Base-by-base conservation (phyloP, 2,329 filamentous ascomycete species). In the Ascochyta rabiei region DNA sequence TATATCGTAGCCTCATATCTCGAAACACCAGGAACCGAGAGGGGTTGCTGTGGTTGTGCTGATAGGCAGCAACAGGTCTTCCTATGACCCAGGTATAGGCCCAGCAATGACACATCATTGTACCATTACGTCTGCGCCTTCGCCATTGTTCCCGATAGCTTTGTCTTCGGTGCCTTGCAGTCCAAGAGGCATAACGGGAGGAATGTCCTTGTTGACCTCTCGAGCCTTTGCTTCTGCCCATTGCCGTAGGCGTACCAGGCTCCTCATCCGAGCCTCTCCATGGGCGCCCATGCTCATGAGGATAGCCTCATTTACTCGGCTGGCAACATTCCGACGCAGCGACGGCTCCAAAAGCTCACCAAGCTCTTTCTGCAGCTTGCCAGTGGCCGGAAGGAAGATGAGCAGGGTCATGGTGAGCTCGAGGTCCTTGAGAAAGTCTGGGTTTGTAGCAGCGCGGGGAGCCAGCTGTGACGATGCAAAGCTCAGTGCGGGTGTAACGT, bases 351-450 rank as follows among this genome's bases (percentile, higher is more conserved):
- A 80, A 24, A 99, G 80, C 41, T 86, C 85, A 33, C 88, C 86
- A 28, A 97, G 80, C 43, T 90, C 86, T 2, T 90, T 87, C 39
- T 90, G 86, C 33, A 97, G 82, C 47, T 86, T 88, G 48, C 95
- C 89, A 16, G 68, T 61, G 15, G 54, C 55, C n/a, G 86, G 83
- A 0, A 91, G 87, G 65, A 97, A 96, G 38, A 99, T 89, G 34
- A 99, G 81, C 35, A 99, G 82, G 0, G 91, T 89, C 88, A 99
- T 96, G 0, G 95, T 97, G 71, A 88, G 86, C 76, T 99, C 95
- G 10, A 99, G 81, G 57, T 96, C 92, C 61, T 89, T 85, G 12
- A 97, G 81, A 62, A 96, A 98, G 39, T 89, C 86, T 4, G 85
- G 83, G 62, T 92, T 91, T 5, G 86, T 90, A 0, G 93, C 88